Conservation (phyloP, 371 early-diverging fungal genomes). For the Mucor irregularis region DNA sequence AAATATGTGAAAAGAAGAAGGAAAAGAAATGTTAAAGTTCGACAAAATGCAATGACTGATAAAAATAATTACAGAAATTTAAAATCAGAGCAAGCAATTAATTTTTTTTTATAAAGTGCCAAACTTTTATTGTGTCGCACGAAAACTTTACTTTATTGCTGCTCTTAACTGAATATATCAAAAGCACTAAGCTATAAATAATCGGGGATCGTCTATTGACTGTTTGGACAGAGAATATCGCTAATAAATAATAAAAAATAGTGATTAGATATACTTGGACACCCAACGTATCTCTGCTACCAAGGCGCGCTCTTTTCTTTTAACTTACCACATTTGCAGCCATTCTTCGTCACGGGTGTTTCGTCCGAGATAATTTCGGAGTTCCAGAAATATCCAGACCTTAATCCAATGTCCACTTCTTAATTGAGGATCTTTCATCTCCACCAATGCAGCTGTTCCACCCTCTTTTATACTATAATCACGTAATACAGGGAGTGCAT, state of each 20-base stretch:
- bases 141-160: too few relatives aligned
- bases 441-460: conserved; percentile 53
- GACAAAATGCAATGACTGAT: too few relatives aligned
- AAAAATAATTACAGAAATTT: not conserved
- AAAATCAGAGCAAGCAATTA: too few relatives aligned
- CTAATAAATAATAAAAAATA: conserved; percentile 4
- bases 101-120: too few relatives aligned
- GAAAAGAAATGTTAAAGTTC: not conserved
- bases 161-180: too few relatives aligned
- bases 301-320: too few relatives aligned
- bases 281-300: not conserved
- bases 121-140: too few relatives aligned
- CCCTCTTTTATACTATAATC: conserved; percentile 64
- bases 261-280: not conserved
- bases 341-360: conserved; percentile 49
- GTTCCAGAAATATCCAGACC: conserved; percentile 79
- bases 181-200: not conserved
- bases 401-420: conserved; percentile 62
- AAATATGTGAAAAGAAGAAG: not conserved
- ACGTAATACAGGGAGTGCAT: conserved; percentile 76
- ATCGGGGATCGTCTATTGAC: not conserved
- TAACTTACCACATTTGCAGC: conserved; percentile 46
- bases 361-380: conserved; percentile 62
- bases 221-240: conserved; percentile 29
- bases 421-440: conserved; percentile 50